These are phyloP conservation scores for Trichoderma reesei DNA, from an alignment of 495 filamentous ascomycete species.

Conservation along the genomic window DNA sequence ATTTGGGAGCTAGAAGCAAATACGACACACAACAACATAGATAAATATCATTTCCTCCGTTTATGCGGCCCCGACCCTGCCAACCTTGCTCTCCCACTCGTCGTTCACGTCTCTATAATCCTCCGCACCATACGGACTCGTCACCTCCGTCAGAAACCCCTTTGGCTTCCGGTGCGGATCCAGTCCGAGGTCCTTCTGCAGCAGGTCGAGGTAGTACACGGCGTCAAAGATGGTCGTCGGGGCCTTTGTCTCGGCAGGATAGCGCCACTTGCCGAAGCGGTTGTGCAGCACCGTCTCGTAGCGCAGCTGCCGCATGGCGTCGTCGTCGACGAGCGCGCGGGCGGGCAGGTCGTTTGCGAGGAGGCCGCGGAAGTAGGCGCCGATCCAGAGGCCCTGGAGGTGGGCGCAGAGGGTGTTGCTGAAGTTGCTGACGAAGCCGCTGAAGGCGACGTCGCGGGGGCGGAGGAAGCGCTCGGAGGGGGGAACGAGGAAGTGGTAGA, in stretches of 20 bases:
- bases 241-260: conserved; percentile 54
- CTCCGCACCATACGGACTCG: conserved; percentile 46
- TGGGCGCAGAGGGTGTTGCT: conserved; percentile 42
- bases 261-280: conserved; percentile 61
- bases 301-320: conserved; percentile 24
- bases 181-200: conserved; percentile 57
- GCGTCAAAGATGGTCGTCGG: conserved; percentile 70
- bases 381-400: conserved; percentile 62
- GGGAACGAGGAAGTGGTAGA: conserved; percentile 65
- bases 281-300: conserved; percentile 53
- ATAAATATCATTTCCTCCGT: neutral
- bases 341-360: neutral
- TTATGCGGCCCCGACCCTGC: neutral
- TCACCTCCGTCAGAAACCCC: conserved; percentile 39
- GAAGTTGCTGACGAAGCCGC: conserved; percentile 19
- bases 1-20: too few relatives aligned
- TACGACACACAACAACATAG: too few relatives aligned
- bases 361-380: conserved; percentile 41
- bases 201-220: conserved; percentile 65
- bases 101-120: conserved; percentile 52
- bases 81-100: conserved; percentile 14
- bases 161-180: conserved; percentile 29
- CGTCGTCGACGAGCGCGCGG: conserved; percentile 12
- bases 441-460: conserved; percentile 43
- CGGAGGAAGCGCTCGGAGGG: conserved; percentile 39